These are phyloP conservation scores for Xylaria sp. DNA, from an alignment of 2,329 filamentous ascomycete species.

Conservation along the genomic window DNA sequence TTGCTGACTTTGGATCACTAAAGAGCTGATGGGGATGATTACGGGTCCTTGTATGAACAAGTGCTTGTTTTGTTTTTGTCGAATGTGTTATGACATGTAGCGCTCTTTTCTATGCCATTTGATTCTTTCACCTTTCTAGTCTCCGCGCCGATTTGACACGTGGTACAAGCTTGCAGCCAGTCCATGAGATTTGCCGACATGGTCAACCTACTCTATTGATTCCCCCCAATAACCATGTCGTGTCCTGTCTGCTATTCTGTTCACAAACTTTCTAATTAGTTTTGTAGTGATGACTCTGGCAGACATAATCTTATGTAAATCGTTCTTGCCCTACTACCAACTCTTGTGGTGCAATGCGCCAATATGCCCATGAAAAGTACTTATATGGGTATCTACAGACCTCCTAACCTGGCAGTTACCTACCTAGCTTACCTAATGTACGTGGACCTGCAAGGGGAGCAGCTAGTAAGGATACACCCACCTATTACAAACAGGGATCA, in stretches of 20 bases:
- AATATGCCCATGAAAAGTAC: too few species aligned
- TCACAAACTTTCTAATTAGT: background rate
- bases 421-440: too few species aligned
- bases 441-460: too few species aligned
- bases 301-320: too few species aligned
- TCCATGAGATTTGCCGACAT: too few species aligned
- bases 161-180: background rate
- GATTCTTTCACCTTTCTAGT: background rate
- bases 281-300: background rate
- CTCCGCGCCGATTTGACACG: background rate
- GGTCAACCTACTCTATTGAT: background rate
- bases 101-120: background rate
- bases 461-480: too few species aligned
- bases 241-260: background rate
- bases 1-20: background rate
- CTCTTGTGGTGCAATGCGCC: too few species aligned
- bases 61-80: conserved; percentile 2
- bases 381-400: too few species aligned
- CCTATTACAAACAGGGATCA: too few species aligned
- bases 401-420: too few species aligned
- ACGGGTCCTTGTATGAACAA: conserved; percentile 25
- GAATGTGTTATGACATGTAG: conserved; percentile 8
- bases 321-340: too few species aligned
- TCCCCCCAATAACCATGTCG: background rate
- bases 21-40: background rate